Conservation (phyloP, 2,329 filamentous ascomycete species). For the Fusarium cyanostomum region DNA sequence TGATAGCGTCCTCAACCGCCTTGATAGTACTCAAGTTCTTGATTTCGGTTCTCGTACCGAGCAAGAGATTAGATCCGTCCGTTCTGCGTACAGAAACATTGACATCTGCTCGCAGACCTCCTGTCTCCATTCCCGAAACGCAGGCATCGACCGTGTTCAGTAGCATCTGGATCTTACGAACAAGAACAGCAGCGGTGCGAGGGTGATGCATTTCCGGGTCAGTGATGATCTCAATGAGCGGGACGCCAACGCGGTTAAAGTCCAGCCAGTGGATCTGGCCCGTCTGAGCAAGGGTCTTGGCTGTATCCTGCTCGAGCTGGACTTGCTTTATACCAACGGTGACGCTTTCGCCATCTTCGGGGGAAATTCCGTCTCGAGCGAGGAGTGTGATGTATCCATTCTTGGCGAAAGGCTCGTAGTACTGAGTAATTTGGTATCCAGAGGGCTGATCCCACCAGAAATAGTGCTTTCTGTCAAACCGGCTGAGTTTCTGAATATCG, state of each 20-base stretch:
- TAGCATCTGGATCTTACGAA: constrained; percentile 86
- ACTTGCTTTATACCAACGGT: constrained; percentile 88
- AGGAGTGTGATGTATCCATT: constrained; percentile 78
- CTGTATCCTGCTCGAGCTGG: constrained; percentile 97
- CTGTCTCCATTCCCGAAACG: constrained; percentile 90
- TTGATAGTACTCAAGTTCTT: constrained; percentile 97
- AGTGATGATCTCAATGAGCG: constrained; percentile 95
- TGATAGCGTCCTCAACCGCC: constrained; percentile 92
- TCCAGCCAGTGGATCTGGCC: constrained; percentile 82
- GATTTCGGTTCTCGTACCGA: constrained; percentile 94
- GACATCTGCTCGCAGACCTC: constrained; percentile 90
- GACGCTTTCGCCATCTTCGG: constrained; percentile 75
- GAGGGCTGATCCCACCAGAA: constrained; percentile 98
- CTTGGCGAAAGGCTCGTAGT: constrained; percentile 78
- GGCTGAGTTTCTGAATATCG: constrained; percentile 77
- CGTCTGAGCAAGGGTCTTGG: constrained; percentile 86
- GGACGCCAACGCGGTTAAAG: constrained; percentile 91
- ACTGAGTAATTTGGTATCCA: constrained; percentile 98
- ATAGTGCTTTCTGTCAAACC: constrained; percentile 97
- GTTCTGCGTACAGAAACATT: constrained; percentile 85
- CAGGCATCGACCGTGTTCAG: constrained; percentile 85
- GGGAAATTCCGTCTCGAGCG: constrained; percentile 80
- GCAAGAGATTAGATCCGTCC: constrained; percentile 52
- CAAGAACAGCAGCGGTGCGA: constrained; percentile 85
- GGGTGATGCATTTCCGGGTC: constrained; percentile 88